These are phyloP conservation scores for Pichia rugopelliculosa DNA, from an alignment of 805 yeast species.

Conservation along the genomic window DNA sequence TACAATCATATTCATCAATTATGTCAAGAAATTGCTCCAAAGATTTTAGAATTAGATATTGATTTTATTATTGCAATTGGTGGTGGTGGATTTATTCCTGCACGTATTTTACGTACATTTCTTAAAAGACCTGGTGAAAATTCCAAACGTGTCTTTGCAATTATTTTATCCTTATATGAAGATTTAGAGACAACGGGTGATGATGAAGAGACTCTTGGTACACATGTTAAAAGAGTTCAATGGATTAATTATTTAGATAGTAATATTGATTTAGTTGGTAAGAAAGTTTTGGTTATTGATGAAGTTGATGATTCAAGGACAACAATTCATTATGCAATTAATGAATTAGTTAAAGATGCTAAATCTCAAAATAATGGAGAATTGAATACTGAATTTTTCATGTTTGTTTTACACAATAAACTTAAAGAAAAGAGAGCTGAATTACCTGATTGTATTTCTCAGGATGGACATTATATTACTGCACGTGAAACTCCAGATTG, in stretches of 20 bases:
- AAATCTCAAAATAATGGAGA: constrained; percentile 47
- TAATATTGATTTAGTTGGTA: constrained; percentile 54
- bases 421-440: constrained; percentile 64
- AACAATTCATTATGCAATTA: constrained; percentile 70
- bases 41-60: constrained; percentile 66
- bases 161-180: constrained; percentile 87
- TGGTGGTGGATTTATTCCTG: constrained; percentile 87
- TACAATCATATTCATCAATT: constrained; percentile 73
- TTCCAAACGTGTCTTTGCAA: constrained; percentile 90
- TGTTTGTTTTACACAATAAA: constrained; percentile 76
- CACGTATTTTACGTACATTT: constrained; percentile 90
- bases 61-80: constrained; percentile 93
- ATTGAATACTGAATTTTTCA: constrained; percentile 56
- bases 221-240: constrained; percentile 67
- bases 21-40: constrained; percentile 41
- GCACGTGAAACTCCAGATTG: constrained; percentile 70
- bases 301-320: constrained; percentile 87
- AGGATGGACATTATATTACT: constrained; percentile 54
- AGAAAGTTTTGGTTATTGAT: constrained; percentile 66
- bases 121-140: constrained; percentile 82
- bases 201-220: constrained; percentile 51
- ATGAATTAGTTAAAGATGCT: constrained; percentile 68
- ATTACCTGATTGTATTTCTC: constrained; percentile 55
- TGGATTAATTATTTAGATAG: constrained; percentile 75
- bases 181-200: constrained; percentile 59